A percentile compares a stretch with the other conserved stretches of the same genome.
Evolutionary conservation across 2,329 filamentous ascomycete species (phyloP).

Genomic region (Ascochyta lentis): DNA sequence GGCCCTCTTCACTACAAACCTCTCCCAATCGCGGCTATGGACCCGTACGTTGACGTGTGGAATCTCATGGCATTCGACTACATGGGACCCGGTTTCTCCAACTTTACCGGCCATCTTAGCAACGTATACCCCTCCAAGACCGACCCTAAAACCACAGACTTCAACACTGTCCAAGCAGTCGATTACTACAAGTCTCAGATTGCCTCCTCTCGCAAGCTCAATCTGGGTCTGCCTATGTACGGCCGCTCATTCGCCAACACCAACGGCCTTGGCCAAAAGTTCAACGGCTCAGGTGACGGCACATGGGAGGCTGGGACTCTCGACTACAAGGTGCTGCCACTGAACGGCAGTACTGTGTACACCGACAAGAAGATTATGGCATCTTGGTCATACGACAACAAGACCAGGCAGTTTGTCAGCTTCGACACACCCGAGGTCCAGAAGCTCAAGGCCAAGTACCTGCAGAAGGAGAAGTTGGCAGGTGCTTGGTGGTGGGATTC

Average conservation of each 20-base stretch:
- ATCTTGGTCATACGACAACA: constrained; percentile 32
- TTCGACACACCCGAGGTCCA: constrained; percentile 38
- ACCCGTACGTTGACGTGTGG: constrained; percentile 54
- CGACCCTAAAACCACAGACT: constrained; percentile 33
- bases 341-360: constrained; percentile 28
- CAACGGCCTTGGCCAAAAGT: constrained; percentile 30
- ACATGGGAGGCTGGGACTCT: constrained; percentile 35
- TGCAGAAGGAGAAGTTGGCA: constrained; percentile 34
- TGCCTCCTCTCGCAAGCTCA: constrained; percentile 30
- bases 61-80: constrained; percentile 69
- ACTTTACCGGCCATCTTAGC: constrained; percentile 60
- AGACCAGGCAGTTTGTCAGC: constrained; percentile 28
- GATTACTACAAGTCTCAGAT: constrained; percentile 32
- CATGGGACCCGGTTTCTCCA: constrained; percentile 77
- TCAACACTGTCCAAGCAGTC: constrained; percentile 38
- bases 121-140: constrained; percentile 33
- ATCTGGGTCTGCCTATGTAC: constrained; percentile 40
- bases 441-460: constrained; percentile 32
- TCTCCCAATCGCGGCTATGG: constrained; percentile 50
- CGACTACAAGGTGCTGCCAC: constrained; percentile 39
- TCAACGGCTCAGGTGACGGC: constrained; percentile 36
- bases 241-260: constrained; percentile 39
- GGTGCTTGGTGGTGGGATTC: constrained; percentile 44
- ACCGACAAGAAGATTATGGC: constrained; percentile 28
- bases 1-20: constrained; percentile 49